Evolutionary conservation across 1,139 yeast genomes (phyloP).

Genomic region (Pichia cactophila): DNA sequence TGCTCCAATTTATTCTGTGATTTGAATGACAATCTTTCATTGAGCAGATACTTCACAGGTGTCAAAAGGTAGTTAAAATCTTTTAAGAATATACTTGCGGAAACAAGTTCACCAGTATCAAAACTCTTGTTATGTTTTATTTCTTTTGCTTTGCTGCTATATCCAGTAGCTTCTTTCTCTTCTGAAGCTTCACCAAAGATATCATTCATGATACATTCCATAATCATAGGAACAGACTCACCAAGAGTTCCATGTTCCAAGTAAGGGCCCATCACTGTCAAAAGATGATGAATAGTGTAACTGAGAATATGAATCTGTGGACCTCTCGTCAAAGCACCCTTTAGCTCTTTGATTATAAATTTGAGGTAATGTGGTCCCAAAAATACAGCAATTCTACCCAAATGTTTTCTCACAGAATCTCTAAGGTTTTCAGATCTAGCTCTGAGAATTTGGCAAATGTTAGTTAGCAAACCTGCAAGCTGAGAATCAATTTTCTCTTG

Average conservation of each 20-base stretch:
- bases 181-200: constrained; percentile 87
- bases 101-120: constrained; percentile 76
- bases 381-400: constrained; percentile 54
- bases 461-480: constrained; percentile 77
- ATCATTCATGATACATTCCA: constrained; percentile 82
- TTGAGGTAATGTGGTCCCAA: constrained; percentile 70
- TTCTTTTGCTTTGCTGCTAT: constrained; percentile 80
- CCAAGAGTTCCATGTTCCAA: constrained; percentile 71
- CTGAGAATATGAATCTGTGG: constrained; percentile 93
- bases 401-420: constrained; percentile 74
- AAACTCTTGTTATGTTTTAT: constrained; percentile 83
- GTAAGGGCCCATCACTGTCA: constrained; percentile 42
- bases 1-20: constrained; percentile 76
- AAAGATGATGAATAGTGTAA: constrained; percentile 69
- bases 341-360: constrained; percentile 71
- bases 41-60: constrained; percentile 63
- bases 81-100: constrained; percentile 56
- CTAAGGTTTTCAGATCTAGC: constrained; percentile 83
- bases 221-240: constrained; percentile 52
- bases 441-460: constrained; percentile 80
- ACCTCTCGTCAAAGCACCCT: constrained; percentile 75
- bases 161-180: constrained; percentile 93
- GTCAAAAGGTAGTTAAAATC: constrained; percentile 53
- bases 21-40: constrained; percentile 59
- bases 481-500: constrained; percentile 47